Evolutionary conservation across 495 filamentous ascomycete species (phyloP), one percentile per base, ranked within the genome.

Genomic region (Neurospora hispaniola): DNA sequence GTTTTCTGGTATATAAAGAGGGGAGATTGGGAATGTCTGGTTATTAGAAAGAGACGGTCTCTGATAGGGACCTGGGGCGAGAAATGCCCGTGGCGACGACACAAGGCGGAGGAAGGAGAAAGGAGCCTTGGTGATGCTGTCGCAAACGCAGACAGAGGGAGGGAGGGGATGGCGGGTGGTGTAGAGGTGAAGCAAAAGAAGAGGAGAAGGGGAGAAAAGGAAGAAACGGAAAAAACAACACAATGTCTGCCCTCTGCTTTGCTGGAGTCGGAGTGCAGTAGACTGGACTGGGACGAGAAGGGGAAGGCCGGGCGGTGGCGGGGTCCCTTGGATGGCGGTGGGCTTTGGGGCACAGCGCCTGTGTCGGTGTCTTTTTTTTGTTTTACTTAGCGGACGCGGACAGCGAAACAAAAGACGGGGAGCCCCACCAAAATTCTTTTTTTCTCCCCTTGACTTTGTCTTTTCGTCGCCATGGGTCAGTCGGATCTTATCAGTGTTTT

Each of bases 401-500:
- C 54, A 66, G 27, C 54, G 54, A 66, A 66, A 66, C 54, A 66
- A 66, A 35, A 66, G 40, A 41, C 40, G 9, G 40, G 54, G 54
- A 66, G 27, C 54, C 27, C 54, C 54, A 66, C 14, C 54, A 66
- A 35, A 66, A 66, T 35, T 35, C 54, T 62, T 35, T 66, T 66
- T 35, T 66, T 66, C 27, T 31, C 48, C 48, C 0, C 20, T 59
- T 7, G 20, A 73, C 43, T 59, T 73, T 73, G 70, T 71, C 70
- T 68, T 71, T 59, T 7, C n/a, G n/a, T 23, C 12, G 4, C 46
- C 69, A 23, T 48, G 72, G 62, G 69, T 70, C 42, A 27, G 41
- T 31, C 72, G 16, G 59, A 72, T 71, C 62, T 73, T 73, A 73
- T 73, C 72, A 40, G 44, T 71, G 14, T 23, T 38, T 66, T 71